Percentiles rank a stretch among this genome's conserved stretches.
These are phyloP conservation scores for Phlyctochytrium arcticum DNA, from an alignment of 192 early-diverging fungal species.

Conservation along the genomic window DNA sequence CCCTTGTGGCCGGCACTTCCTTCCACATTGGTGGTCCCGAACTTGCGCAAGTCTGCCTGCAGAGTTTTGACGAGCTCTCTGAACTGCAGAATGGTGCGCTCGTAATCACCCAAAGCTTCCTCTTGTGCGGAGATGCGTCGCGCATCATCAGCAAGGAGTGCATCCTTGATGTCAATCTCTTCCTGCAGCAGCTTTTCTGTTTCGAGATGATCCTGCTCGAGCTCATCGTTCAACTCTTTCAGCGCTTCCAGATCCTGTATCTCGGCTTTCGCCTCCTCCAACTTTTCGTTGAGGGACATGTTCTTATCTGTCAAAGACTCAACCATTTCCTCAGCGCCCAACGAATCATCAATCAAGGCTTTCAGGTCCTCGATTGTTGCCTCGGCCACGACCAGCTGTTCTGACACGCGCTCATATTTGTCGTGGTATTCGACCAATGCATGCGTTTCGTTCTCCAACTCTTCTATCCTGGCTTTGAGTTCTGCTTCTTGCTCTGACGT, in stretches of 20 bases:
- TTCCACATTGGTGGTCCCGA: background rate
- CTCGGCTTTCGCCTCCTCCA: constrained; percentile 71
- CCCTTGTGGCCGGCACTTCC: constrained; percentile 18
- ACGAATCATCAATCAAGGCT: constrained; percentile 71
- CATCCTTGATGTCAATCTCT: constrained; percentile 79
- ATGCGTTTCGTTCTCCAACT: constrained; percentile 67
- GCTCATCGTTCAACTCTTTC: constrained; percentile 84
- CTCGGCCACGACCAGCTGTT: constrained; percentile 62
- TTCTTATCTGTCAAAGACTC: constrained; percentile 83
- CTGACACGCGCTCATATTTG: constrained; percentile 51
- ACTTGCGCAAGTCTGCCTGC: constrained; percentile 65
- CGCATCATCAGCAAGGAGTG: constrained; percentile 56
- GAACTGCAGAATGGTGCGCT: constrained; percentile 81
- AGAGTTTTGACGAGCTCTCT: constrained; percentile 69
- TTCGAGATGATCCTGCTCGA: constrained; percentile 89
- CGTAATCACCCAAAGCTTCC: constrained; percentile 82
- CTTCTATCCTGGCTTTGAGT: constrained; percentile 55
- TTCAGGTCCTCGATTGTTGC: constrained; percentile 77
- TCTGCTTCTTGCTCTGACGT: constrained; percentile 68
- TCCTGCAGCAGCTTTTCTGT: constrained; percentile 79
- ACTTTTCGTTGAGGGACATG: constrained; percentile 66
- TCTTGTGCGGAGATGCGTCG: constrained; percentile 61
- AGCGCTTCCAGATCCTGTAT: constrained; percentile 89
- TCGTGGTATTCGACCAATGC: constrained; percentile 53
- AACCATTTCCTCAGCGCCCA: constrained; percentile 81